Percentiles rank a stretch among this genome's conserved stretches.
Evolutionary conservation across 139 green algal species (phyloP).

Genomic region (Coccomyxa sp.): DNA sequence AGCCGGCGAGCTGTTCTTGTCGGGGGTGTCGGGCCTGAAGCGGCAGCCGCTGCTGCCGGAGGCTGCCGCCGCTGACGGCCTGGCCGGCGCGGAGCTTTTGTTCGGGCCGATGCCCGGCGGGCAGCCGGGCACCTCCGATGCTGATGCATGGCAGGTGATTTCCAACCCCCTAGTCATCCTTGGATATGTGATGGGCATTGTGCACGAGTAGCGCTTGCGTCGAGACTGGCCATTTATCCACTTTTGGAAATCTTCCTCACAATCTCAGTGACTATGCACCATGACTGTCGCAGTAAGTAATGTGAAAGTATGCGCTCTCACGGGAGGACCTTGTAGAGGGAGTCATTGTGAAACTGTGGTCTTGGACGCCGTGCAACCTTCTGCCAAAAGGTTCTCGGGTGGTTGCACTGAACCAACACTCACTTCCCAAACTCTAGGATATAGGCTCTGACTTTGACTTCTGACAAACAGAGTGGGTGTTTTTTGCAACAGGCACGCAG

Average conservation of each 20-base stretch:
- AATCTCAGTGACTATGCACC: too few relatives aligned
- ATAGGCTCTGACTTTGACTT: neutral
- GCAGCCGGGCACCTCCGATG: constrained; percentile 17
- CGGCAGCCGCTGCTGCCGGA: constrained; percentile 37
- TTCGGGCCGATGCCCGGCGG: constrained; percentile 36
- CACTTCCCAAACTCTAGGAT: neutral
- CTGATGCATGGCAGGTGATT: constrained; percentile 24
- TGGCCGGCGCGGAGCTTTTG: constrained; percentile 47
- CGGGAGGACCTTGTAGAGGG: too few relatives aligned
- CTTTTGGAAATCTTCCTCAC: too few relatives aligned
- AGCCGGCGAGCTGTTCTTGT: constrained; percentile 73
- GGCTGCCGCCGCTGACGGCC: constrained; percentile 42
- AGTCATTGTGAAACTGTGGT: too few relatives aligned
- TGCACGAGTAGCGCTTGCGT: too few relatives aligned
- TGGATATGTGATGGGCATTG: too few relatives aligned
- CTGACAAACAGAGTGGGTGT: neutral
- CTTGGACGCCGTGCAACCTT: too few relatives aligned
- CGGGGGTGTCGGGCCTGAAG: constrained; percentile 8
- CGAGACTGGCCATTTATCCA: too few relatives aligned
- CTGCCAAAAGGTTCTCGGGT: too few relatives aligned
- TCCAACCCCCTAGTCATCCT: neutral
- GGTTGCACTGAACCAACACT: neutral
- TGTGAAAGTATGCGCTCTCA: too few relatives aligned
- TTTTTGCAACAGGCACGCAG: constrained; percentile 20
- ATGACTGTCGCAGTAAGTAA: too few relatives aligned